Evolutionary conservation across 805 yeast species (phyloP), one percentile per base, ranked within the genome.

Genomic region (Groenewaldozyma tartarivorans): DNA sequence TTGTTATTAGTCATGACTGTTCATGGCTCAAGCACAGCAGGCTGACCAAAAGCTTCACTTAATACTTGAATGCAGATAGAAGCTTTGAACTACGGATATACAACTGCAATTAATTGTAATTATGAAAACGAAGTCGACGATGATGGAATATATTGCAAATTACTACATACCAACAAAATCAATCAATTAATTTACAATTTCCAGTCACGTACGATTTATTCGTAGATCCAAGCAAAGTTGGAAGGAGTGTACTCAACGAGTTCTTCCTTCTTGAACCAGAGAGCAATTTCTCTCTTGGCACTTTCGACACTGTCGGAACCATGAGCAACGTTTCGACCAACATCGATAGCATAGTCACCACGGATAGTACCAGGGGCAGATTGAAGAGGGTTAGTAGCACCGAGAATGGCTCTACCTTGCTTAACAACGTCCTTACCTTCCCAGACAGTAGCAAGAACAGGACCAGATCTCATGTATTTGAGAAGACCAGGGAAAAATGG

Each of bases 311-410:
- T 87, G 78, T 92, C 99, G 56, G 97, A 90, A 69, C 98, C 98
- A 78, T 92, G 99, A 67, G 83, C 75, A 62, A 92, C 95, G 79
- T 92, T 92, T 81, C 99, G 87, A 67, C 99, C 98, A 78, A 84
- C 86, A 72, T 92, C 98, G 60, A 92, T 72, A 67, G 96, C 98
- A 58, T 71, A 92, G 74, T 92, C 99, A 68, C 95, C 97, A 77
- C 99, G 87, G 77, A 92, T 92, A 71, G 99, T 92, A 69, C 99
- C 99, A 69, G 97, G 97, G 55, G 94, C 90, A 58, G 96, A 84
- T 58, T 77, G 79, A 66, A 81, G 75, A 66, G 99, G 98, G 84
- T 92, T 90, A 69, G 98, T 92, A 58, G 98, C 97, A 72, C 99
- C 99, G 61, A 92, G 79, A 67, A 92, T 80, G 60, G 75, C 80